Conservation (phyloP, 345 rosid genomes). For the Gossypium mustelinum region DNA sequence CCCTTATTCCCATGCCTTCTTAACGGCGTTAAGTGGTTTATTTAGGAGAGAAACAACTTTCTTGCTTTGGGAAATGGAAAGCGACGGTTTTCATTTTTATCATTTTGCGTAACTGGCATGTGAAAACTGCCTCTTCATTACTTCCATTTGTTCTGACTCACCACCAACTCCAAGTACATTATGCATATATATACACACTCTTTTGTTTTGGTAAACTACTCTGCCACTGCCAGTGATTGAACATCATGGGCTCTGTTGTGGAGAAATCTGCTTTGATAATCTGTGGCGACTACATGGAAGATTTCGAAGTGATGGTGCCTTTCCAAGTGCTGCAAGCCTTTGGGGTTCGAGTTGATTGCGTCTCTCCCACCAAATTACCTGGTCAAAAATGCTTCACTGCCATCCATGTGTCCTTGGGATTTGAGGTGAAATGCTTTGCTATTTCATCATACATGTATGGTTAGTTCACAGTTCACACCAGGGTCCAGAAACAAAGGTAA, state of each 20-base stretch:
- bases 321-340: conserved; percentile 39
- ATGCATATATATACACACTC: neutral
- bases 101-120: too few relatives aligned
- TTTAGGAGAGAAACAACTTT: too few relatives aligned
- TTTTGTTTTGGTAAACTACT: neutral
- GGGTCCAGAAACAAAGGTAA: neutral
- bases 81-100: too few relatives aligned
- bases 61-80: too few relatives aligned
- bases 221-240: neutral
- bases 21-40: too few relatives aligned
- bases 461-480: neutral
- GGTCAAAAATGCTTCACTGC: conserved; percentile 43
- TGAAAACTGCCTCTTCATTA: too few relatives aligned
- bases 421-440: conserved; percentile 29
- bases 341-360: conserved; percentile 45
- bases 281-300: conserved; percentile 60
- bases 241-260: conserved; percentile 28
- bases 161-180: neutral
- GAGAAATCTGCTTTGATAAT: conserved; percentile 40
- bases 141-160: neutral
- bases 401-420: conserved; percentile 43
- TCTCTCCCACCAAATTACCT: conserved; percentile 36
- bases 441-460: neutral
- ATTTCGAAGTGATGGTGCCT: conserved; percentile 42
- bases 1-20: too few relatives aligned